These are phyloP conservation scores for Ensete ventricosum DNA, from an alignment of 176 grass and related monocot genomes.

Conservation along the genomic window DNA sequence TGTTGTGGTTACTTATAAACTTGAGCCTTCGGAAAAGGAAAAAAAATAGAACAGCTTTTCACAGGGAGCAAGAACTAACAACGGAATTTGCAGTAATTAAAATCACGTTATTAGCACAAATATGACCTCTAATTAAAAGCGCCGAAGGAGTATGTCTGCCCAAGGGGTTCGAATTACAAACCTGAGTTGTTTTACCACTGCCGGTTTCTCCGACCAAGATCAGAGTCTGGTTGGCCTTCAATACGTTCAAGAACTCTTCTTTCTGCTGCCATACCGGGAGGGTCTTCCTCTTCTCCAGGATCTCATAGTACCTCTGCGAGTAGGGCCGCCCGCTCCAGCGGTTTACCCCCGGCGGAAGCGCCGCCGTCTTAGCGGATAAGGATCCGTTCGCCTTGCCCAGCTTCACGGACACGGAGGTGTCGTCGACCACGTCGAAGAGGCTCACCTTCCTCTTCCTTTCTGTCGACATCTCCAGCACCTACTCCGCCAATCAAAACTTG, in stretches of 20 bases:
- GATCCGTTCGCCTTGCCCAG: constrained; percentile 22
- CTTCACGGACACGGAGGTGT: constrained; percentile 66
- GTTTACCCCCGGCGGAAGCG: constrained; percentile 35
- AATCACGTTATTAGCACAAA: no score
- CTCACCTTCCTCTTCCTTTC: constrained; percentile 98
- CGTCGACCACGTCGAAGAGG: constrained; percentile 85
- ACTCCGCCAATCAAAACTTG: neutral
- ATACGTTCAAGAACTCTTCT: constrained; percentile 65
- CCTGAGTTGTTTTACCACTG: constrained; percentile 97
- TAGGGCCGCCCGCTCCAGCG: constrained; percentile 78
- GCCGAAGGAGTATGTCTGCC: no score
- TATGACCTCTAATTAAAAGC: no score
- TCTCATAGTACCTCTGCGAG: constrained; percentile 64
- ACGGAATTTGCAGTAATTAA: no score
- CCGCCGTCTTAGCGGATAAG: constrained; percentile 24
- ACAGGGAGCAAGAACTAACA: no score
- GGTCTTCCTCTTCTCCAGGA: constrained; percentile 75
- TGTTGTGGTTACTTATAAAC: no score
- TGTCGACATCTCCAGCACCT: constrained; percentile 42
- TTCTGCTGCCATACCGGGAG: constrained; percentile 99
- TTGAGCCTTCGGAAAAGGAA: no score
- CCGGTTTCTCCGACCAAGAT: no score
- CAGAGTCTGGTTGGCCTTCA: constrained; percentile 51
- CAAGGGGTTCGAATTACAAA: neutral
- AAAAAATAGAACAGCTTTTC: no score